A percentile compares a stretch with the other conserved stretches of the same genome.
These are phyloP conservation scores for Chenopodium quinoa DNA, from an alignment of 148 eudicot species.

Conservation along the genomic window DNA sequence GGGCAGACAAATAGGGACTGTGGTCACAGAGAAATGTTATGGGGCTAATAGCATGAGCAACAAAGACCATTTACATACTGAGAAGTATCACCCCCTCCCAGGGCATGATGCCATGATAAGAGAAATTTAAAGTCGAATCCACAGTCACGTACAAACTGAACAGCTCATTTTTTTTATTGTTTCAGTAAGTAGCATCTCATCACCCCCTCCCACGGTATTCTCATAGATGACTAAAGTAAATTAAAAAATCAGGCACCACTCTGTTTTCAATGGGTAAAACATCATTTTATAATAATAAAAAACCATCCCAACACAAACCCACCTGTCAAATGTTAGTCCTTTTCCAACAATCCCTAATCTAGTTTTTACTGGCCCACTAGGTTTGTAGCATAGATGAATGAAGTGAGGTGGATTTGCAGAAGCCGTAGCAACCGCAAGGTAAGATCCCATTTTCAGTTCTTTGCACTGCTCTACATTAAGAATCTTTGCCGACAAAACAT, in stretches of 20 bases:
- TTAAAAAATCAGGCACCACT: not conserved
- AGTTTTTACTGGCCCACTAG: conserved; percentile 67
- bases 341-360: conserved; percentile 92
- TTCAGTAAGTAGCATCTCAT: not conserved
- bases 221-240: not conserved
- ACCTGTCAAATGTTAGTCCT: conserved; percentile 99
- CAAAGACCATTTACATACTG: not conserved
- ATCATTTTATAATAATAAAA: not conserved
- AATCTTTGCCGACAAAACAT: conserved; percentile 78
- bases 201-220: not conserved
- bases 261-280: not conserved
- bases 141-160: not conserved
- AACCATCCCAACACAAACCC: not conserved
- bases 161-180: not conserved
- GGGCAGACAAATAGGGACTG: too few species aligned
- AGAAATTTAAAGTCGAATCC: not conserved
- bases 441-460: conserved; percentile 96
- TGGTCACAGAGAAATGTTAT: not conserved
- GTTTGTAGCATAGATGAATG: conserved; percentile 92
- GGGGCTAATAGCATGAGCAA: not conserved
- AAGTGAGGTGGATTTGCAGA: conserved; percentile 92
- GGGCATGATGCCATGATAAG: not conserved
- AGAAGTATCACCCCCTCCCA: not conserved
- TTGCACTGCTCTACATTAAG: conserved; percentile 75
- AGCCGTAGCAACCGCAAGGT: conserved; percentile 95